These are phyloP conservation scores for Pueraria montana DNA, from an alignment of 306 rosid genomes.

Conservation along the genomic window DNA sequence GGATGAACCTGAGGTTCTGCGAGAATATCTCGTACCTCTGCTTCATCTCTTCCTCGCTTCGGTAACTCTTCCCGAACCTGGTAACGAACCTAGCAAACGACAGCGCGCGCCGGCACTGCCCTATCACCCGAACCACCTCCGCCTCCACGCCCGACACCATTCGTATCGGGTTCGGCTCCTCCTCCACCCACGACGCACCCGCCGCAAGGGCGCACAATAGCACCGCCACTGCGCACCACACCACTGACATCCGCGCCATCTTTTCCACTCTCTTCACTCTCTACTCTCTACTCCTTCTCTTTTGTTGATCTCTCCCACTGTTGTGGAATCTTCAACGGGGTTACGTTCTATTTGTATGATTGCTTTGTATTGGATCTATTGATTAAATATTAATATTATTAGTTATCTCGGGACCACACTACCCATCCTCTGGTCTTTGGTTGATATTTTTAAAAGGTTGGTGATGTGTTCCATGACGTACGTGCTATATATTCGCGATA, in stretches of 20 bases:
- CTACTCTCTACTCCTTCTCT: no score
- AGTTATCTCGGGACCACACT: background rate
- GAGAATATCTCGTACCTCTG: slow-evolving; percentile 65
- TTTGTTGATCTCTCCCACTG: background rate
- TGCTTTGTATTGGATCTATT: background rate
- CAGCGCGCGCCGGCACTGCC: slow-evolving; percentile 56
- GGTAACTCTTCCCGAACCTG: slow-evolving; percentile 71
- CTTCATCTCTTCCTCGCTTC: slow-evolving; percentile 71
- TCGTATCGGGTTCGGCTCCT: slow-evolving; percentile 73
- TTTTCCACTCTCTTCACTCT: background rate
- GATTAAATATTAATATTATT: no score
- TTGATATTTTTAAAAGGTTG: background rate
- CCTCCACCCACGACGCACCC: slow-evolving; percentile 59
- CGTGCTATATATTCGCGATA: background rate
- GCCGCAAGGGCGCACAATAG: slow-evolving; percentile 60
- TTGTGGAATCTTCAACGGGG: background rate
- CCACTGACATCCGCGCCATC: slow-evolving; percentile 60
- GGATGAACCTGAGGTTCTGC: slow-evolving; percentile 62
- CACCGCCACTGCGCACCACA: slow-evolving; percentile 50
- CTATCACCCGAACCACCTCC: slow-evolving; percentile 63
- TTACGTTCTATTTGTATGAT: background rate
- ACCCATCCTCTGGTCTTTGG: background rate
- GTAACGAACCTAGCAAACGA: slow-evolving; percentile 76
- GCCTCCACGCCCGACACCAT: slow-evolving; percentile 65
- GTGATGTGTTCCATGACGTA: slow-evolving; percentile 17